A percentile compares a stretch with the other conserved stretches of the same genome.
Evolutionary conservation across 179 eudicot genomes (phyloP).

Genomic region (Patellifolia procumbens): DNA sequence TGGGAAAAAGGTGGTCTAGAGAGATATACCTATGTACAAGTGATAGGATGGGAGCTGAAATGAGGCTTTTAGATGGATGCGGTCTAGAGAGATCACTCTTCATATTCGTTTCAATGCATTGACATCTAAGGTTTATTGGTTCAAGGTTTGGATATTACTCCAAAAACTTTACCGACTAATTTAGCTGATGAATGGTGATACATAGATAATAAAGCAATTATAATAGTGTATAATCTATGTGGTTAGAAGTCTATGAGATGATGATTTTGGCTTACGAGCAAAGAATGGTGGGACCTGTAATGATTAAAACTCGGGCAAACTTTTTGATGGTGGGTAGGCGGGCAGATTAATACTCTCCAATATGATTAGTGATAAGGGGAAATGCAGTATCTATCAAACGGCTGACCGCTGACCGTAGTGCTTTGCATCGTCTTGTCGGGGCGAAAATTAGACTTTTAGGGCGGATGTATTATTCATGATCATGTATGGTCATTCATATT

Average conservation of each 20-base stretch:
- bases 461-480: background rate
- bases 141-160: no score
- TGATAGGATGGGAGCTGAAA: no score
- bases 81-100: no score
- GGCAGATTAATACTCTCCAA: constrained; percentile 13
- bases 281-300: constrained; percentile 47
- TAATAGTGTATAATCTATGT: background rate
- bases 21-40: no score
- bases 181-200: no score
- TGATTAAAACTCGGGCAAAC: constrained; percentile 43
- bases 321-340: constrained; percentile 39
- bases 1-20: no score
- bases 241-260: constrained; percentile 26
- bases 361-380: background rate
- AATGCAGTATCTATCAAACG: constrained; percentile 9
- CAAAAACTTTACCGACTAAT: no score
- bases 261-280: constrained; percentile 58
- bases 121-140: no score
- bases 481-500: no score
- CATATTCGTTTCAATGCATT: no score
- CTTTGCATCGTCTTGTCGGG: constrained; percentile 27
- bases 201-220: no score
- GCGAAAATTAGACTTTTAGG: background rate
- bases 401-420: constrained; percentile 37
- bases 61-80: no score